Conservation (phyloP, 495 filamentous ascomycete species). For the Xylaria cubensis region DNA sequence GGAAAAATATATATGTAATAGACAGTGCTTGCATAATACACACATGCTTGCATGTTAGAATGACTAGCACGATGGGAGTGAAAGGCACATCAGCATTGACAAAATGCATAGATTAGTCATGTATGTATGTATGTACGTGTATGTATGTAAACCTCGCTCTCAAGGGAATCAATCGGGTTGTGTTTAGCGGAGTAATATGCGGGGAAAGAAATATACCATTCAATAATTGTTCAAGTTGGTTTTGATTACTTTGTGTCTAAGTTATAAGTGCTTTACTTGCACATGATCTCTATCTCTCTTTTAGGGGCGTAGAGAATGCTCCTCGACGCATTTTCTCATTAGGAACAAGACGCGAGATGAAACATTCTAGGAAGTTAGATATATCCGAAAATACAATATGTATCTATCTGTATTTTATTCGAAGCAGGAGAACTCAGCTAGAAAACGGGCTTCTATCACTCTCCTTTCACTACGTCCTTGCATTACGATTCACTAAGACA, state of each 20-base stretch:
- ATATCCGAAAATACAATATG: too few relatives aligned
- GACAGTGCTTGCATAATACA: background rate
- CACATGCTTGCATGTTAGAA: background rate
- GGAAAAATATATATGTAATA: background rate
- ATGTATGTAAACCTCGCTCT: constrained; percentile 10
- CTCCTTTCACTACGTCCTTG: too few relatives aligned
- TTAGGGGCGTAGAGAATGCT: too few relatives aligned
- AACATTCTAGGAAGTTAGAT: too few relatives aligned
- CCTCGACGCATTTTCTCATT: too few relatives aligned
- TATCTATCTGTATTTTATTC: too few relatives aligned
- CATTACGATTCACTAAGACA: too few relatives aligned
- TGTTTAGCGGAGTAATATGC: background rate
- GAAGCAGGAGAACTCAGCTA: too few relatives aligned
- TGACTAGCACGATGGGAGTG: background rate
- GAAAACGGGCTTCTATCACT: too few relatives aligned
- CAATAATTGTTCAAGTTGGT: background rate
- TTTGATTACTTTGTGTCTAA: background rate
- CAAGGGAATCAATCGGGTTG: background rate
- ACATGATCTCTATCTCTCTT: too few relatives aligned
- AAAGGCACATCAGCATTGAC: background rate
- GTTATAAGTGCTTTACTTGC: background rate
- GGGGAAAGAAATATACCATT: constrained; percentile 8
- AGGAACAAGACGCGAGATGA: too few relatives aligned
- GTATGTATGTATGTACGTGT: constrained; percentile 1
- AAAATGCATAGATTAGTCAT: background rate